Base-by-base conservation (phyloP, 768 basidiomycete genomes). In the Boletus bicolor region DNA sequence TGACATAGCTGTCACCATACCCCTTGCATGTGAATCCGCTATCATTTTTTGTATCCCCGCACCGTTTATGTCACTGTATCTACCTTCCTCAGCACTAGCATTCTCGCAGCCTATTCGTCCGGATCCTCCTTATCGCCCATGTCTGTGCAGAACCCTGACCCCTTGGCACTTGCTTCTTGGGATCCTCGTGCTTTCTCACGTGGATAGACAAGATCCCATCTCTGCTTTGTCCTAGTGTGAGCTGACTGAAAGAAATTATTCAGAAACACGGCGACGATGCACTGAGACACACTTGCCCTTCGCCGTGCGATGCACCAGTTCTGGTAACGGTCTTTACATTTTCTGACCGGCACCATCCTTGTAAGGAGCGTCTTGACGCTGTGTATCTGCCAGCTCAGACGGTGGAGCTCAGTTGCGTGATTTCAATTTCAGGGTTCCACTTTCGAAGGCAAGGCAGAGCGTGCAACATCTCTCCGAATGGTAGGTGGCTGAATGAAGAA, bases 1-100 rank as follows among this genome's bases (percentile, higher is more conserved):
- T 81, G 61, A 76, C 56, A 61, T 45, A 35, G 51, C 42, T 59
- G 46, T 59, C 63, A 49, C 41, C 58, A 72, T 72, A 68, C 60
- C 68, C 54, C 49, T 51, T 39, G 43, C 62, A 69, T 56, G 57
- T 60, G 58, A 65, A 54, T 51, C 39, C 59, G 47, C 44, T 55
- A 54, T 58, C 56, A 46, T 64, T 60, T 54, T 52, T 49, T 67
- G 64, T 72, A 65, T 60, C 56, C 55, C 51, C 65, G 54, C 55
- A 49, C 41, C 36, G 53, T 65, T 60, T 58, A 59, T 71, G 62
- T 50, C 62, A 57, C 48, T 70, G 60, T 69, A 66, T 61, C 64
- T 54, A 64, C 61, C 49, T 50, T 51, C 26, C 56, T 58, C 55
- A 48, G 57, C 56, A 49, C 38, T 4, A 48, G 57, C 56, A 49